These are phyloP conservation scores for Leccinum subrobustum DNA, from an alignment of 1,284 basidiomycete genomes.

Conservation along the genomic window DNA sequence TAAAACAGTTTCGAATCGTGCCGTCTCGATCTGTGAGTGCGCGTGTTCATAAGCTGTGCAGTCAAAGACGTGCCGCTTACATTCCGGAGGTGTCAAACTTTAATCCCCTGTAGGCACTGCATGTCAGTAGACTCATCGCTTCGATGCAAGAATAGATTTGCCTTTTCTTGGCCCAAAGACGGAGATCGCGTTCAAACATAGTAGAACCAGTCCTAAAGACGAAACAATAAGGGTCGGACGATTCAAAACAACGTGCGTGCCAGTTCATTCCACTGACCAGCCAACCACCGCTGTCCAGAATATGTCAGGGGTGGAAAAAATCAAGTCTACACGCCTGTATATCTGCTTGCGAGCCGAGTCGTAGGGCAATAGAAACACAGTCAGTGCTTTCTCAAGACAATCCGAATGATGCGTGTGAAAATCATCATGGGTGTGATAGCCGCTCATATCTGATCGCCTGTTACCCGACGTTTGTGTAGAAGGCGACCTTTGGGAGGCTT, in stretches of 20 bases:
- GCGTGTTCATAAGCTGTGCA: neutral
- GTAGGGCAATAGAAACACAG: slow-evolving; percentile 60
- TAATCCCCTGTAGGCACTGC: slow-evolving; percentile 47
- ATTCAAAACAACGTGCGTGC: neutral
- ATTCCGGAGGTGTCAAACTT: slow-evolving; percentile 82
- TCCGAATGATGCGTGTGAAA: slow-evolving; percentile 60
- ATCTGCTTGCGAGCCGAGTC: slow-evolving; percentile 32
- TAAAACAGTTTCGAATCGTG: slow-evolving; percentile 58
- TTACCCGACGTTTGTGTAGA: slow-evolving; percentile 18
- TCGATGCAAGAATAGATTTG: slow-evolving; percentile 38
- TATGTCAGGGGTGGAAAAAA: slow-evolving; percentile 63
- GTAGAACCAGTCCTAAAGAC: slow-evolving; percentile 72
- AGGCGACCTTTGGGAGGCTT: slow-evolving; percentile 25
- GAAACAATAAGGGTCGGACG: neutral
- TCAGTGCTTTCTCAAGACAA: slow-evolving; percentile 69
- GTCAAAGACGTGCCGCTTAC: slow-evolving; percentile 41
- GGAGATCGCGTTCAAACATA: slow-evolving; percentile 78
- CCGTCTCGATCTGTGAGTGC: slow-evolving; percentile 47
- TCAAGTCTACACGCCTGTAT: slow-evolving; percentile 70
- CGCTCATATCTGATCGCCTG: slow-evolving; percentile 46
- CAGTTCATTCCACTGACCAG: slow-evolving; percentile 47
- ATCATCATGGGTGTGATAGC: slow-evolving; percentile 53
- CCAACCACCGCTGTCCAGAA: slow-evolving; percentile 82
- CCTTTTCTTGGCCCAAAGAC: slow-evolving; percentile 66
- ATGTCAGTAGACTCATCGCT: slow-evolving; percentile 10